phyloP scores from a whole-genome alignment of 2,329 filamentous ascomycete species.

The Arthroderma sp. region DNA sequence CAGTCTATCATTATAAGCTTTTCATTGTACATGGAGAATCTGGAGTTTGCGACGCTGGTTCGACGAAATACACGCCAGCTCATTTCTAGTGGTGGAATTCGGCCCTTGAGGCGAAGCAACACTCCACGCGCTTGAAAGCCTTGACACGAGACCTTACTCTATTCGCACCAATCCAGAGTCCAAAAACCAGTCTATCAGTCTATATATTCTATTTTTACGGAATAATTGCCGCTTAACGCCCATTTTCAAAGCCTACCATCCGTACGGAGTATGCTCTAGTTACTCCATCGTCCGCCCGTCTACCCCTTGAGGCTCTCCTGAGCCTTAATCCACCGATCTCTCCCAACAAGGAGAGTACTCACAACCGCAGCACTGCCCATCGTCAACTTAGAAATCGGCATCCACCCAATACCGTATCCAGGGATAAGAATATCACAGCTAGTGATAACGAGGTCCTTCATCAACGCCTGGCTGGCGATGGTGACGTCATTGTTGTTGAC shows the following conservation, averaged over 20 bases:
- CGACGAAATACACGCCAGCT: not conserved
- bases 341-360: slow-evolving; percentile 50
- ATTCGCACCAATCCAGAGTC: too few species aligned
- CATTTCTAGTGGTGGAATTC: not conserved
- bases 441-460: slow-evolving; percentile 45
- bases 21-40: too few species aligned
- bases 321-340: slow-evolving; percentile 45
- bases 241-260: not conserved
- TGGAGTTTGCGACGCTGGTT: not conserved
- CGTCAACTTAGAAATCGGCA: slow-evolving; percentile 39
- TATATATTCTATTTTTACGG: too few species aligned
- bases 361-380: slow-evolving; percentile 49
- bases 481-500: not conserved
- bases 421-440: slow-evolving; percentile 53
- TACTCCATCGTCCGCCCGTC: not conserved
- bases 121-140: not conserved
- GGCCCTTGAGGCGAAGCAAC: not conserved
- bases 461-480: slow-evolving; percentile 20
- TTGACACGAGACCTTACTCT: not conserved
- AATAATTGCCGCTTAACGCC: too few species aligned
- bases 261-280: too few species aligned
- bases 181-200: too few species aligned
- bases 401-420: slow-evolving; percentile 49
- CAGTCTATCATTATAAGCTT: too few species aligned
- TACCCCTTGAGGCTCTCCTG: not conserved